phyloP scores from a whole-genome alignment of 73 alveolate genomes.

The Tetrahymena malaccensis region DNA sequence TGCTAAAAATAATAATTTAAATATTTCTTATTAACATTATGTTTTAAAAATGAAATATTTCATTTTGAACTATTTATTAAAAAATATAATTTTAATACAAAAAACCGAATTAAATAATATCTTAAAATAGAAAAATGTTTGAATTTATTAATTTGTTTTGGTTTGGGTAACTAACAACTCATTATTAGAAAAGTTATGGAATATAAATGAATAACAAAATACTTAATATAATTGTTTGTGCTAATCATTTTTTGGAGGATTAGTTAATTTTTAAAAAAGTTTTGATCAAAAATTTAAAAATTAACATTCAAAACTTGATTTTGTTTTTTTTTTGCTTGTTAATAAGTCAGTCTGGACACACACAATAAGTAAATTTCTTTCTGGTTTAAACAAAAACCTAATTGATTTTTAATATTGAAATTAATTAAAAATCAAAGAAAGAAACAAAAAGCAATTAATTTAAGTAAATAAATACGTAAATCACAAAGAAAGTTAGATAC shows the following conservation, averaged over 20 bases:
- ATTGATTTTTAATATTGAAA: not conserved
- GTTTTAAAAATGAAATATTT: too few species aligned
- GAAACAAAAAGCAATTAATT: not conserved
- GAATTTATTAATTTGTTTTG: not conserved
- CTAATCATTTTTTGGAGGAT: not conserved
- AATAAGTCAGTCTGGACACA: not conserved
- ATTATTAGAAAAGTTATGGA: too few species aligned
- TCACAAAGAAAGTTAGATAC: not conserved
- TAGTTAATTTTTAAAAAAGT: not conserved
- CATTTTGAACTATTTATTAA: too few species aligned
- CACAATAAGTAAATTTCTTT: not conserved
- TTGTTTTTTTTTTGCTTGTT: not conserved
- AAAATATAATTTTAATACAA: too few species aligned
- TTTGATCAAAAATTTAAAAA: not conserved
- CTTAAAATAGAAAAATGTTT: not conserved
- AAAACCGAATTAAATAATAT: not conserved
- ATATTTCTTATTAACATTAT: too few species aligned
- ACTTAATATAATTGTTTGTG: not conserved
- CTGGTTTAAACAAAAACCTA: not conserved
- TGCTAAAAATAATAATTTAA: too few species aligned
- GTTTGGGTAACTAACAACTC: not conserved
- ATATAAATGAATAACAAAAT: not conserved
- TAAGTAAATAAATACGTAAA: not conserved
- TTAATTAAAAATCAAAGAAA: not conserved
- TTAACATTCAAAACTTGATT: not conserved